phyloP scores from a whole-genome alignment of 164 flowering plant species.

The Kingdonia uniflora region DNA sequence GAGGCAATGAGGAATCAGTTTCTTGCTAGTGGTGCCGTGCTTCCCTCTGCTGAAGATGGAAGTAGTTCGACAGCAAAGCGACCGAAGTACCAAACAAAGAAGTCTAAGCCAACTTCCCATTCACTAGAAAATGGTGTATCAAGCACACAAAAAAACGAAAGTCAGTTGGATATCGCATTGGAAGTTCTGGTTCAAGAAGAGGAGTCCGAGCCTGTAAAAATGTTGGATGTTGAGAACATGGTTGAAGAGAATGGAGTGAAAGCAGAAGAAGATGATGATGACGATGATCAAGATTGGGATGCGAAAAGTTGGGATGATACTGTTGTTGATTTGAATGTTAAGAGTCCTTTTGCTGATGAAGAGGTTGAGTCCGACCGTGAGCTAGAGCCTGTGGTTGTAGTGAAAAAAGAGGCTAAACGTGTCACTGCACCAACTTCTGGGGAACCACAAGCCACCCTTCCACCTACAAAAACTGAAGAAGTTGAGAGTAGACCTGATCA shows the following conservation, averaged over 20 bases:
- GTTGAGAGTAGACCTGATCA: slow-evolving; percentile 22
- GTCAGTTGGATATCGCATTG: slow-evolving; percentile 14
- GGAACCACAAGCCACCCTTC: slow-evolving; percentile 17
- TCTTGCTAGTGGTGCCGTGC: slow-evolving; percentile 43
- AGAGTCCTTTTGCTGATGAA: slow-evolving; percentile 81
- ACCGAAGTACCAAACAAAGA: slow-evolving; percentile 68
- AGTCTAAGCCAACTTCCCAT: slow-evolving; percentile 35
- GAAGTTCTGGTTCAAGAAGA: slow-evolving; percentile 41
- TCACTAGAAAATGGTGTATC: slow-evolving; percentile 41
- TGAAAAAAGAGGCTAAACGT: slow-evolving; percentile 42
- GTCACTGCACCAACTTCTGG: slow-evolving; percentile 15
- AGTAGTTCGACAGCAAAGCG: slow-evolving; percentile 35
- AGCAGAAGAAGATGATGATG: slow-evolving; percentile 54
- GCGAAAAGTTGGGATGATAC: slow-evolving; percentile 99
- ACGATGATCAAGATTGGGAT: slow-evolving; percentile 86
- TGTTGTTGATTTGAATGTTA: slow-evolving; percentile 41
- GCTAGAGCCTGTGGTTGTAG: slow-evolving; percentile 13
- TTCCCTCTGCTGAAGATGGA: slow-evolving; percentile 29
- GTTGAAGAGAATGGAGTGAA: slow-evolving; percentile 37
- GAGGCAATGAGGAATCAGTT: slow-evolving; percentile 83
- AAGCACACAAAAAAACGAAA: slow-evolving; percentile 25
- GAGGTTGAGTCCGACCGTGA: slow-evolving; percentile 45
- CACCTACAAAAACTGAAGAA: slow-evolving; percentile 21
- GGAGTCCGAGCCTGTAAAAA: slow-evolving; percentile 30
- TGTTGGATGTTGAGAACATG: slow-evolving; percentile 24